Evolutionary conservation across 768 basidiomycete genomes (phyloP), one percentile per base, ranked within the genome.

Genomic region (Phanerodontia chrysosporium): DNA sequence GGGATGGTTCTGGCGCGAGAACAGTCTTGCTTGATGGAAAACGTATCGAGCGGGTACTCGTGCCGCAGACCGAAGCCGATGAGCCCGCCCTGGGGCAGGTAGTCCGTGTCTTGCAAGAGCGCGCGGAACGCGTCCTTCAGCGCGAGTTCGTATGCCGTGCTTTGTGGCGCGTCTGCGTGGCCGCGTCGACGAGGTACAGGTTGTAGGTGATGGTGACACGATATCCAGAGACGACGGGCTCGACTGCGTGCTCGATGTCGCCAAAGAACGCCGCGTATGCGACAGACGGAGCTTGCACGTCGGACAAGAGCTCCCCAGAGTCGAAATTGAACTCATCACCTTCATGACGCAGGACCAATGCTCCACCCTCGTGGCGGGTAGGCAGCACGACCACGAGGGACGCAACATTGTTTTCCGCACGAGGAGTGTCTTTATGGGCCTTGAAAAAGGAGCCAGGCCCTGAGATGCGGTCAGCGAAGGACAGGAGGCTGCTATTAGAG

Each of bases 361-460:
- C 65, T 2, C 81, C 82, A 1, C 81, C 81, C 57, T 78, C 69
- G 61, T 83, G 76, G 0, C 62, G 22, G 0, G 77, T 77, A 16
- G 82, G 82, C 51, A 81, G 74, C n/a, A 79, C 73, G 32, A 83
- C 62, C 1, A 83, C 76, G 9, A 85, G 73, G 1, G 82, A 82
- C 1, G 78, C 82, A 36, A 84, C 77, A 76, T 83, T 82, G 27
- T 64, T 62, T 8, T 71, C 69, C 8, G 69, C 64, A 8, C 76
- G 75, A 5, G 78, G 80, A 0, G 81, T 81, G 58, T 82, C 83
- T 44, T 76, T 72, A 61, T 82, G 82, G 0, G 76, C 42, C 62
- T 80, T 80, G 73, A 82, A 83, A 64, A 80, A 82, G 0, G 74
- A 74, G 10, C 71, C 80, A 48, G 73, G 64, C 1, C 72, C 78